Evolutionary conservation across 176 grass and related monocot genomes (phyloP), one percentile per base, ranked within the genome.

Genomic region (Aegilops bicornis): DNA sequence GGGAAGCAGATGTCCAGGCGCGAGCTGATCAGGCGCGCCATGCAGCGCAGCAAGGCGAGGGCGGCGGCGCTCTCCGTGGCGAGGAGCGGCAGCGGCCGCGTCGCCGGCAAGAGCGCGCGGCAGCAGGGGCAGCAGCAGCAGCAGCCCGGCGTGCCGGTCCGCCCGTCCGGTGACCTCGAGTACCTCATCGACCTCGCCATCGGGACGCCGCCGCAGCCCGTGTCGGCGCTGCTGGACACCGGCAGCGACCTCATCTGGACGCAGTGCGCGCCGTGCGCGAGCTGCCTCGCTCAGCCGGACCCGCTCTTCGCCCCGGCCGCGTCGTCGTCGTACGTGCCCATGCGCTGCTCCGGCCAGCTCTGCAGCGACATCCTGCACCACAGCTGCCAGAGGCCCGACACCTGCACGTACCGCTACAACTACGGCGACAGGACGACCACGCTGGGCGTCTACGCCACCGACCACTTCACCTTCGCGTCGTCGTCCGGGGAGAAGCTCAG

Each of bases 211-310:
- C 75, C 80, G 79, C 89, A 83, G 83, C 80, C 33, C 29, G 9
- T 89, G 6, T 68, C 86, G 40, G 80, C 71, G 68, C 70, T 97
- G 76, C 88, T 86, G 2, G 92, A 97, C 86, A 97, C 89, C 3
- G 90, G 95, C 77, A 95, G 95, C 48, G 89, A 97, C 84, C 89
- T 97, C 82, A 76, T 87, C 29, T 97, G 95, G 92, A 97, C 92
- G 62, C 95, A 97, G 88, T 97, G 95, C 87, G n/a, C 63, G 59
- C 91, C 95, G 13, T 97, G 95, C 87, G 37, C 3, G 14, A 73
- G 10, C 54, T 97, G 95, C 86, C 17, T 91, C 13, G 0, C 68
- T 76, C 92, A 95, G 54, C 89, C 92, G 30, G 72, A 82, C 56
- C 89, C 87, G 65, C 17, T 91, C 11, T 97, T 90, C 59, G 23